Evolutionary conservation across 208 protist species (phyloP).

Genomic region (Herpetomonas samuelpessoai): DNA sequence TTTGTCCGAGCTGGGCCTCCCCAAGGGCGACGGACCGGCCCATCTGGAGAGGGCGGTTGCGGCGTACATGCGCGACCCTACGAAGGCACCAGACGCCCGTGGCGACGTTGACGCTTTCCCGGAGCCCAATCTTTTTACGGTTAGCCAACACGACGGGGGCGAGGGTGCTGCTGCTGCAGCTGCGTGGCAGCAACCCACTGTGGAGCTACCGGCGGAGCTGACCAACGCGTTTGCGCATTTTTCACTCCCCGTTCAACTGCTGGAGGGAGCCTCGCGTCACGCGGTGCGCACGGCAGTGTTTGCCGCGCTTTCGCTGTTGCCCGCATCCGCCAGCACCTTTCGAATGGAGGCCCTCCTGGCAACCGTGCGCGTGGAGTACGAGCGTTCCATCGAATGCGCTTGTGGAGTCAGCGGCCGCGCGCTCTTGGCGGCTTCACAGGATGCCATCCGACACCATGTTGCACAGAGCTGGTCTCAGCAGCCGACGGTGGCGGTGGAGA

Average conservation of each 20-base stretch:
- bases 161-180: background rate
- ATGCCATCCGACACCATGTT: no score
- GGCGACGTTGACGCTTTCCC: no score
- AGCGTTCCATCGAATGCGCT: no score
- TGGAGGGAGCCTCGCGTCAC: conserved; percentile 12
- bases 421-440: no score
- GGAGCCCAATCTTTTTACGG: no score
- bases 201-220: conserved; percentile 17
- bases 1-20: conserved; percentile 59
- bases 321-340: background rate
- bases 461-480: no score
- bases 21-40: conserved; percentile 36
- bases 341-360: background rate
- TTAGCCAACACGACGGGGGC: no score
- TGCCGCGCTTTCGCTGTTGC: background rate
- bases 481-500: no score
- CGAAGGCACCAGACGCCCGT: conserved; percentile 5
- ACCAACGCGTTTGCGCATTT: conserved; percentile 46
- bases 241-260: conserved; percentile 16
- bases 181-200: conserved; percentile 11
- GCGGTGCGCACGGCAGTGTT: background rate
- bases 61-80: conserved; percentile 61
- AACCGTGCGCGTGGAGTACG: background rate
- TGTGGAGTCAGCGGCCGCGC: no score
- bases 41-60: conserved; percentile 58